Conservation (phyloP, 2,329 filamentous ascomycete genomes). For the Aphanoascus verrucosus region DNA sequence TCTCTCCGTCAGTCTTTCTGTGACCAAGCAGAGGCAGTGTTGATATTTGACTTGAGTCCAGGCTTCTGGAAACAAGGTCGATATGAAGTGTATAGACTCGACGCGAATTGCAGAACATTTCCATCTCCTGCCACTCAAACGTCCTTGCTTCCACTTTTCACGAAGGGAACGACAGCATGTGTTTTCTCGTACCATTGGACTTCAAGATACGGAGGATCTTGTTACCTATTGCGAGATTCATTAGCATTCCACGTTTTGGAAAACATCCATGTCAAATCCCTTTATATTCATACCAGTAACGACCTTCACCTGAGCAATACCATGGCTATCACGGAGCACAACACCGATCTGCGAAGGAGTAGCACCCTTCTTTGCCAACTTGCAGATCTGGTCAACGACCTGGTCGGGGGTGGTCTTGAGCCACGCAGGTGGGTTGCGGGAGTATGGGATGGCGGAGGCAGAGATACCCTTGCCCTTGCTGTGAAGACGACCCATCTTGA, state of each 20-base stretch:
- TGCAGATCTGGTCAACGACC: conserved; percentile 98
- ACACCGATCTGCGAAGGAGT: conserved; percentile 99
- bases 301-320: conserved; percentile 94
- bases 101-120: not conserved
- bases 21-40: conserved; percentile 73
- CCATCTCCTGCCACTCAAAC: not conserved
- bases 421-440: conserved; percentile 83
- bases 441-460: conserved; percentile 91
- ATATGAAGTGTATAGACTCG: not conserved
- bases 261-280: not conserved
- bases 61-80: not conserved
- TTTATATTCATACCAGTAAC: conserved; percentile 64
- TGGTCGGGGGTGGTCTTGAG: conserved; percentile 98
- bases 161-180: not conserved
- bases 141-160: conserved; percentile 5
- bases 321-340: conserved; percentile 94
- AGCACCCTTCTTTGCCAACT: conserved; percentile 97
- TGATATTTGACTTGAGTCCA: conserved; percentile 6
- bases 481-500: conserved; percentile 88
- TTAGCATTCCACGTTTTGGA: conserved; percentile 3
- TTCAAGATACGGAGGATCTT: conserved; percentile 99
- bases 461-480: conserved; percentile 99
- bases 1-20: conserved; percentile 81
- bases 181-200: conserved; percentile 66
- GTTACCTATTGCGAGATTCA: conserved; percentile 59